A percentile compares a stretch with the other conserved stretches of the same genome.
phyloP scores from a whole-genome alignment of 805 yeast species.

The Yamadazyma olivae region DNA sequence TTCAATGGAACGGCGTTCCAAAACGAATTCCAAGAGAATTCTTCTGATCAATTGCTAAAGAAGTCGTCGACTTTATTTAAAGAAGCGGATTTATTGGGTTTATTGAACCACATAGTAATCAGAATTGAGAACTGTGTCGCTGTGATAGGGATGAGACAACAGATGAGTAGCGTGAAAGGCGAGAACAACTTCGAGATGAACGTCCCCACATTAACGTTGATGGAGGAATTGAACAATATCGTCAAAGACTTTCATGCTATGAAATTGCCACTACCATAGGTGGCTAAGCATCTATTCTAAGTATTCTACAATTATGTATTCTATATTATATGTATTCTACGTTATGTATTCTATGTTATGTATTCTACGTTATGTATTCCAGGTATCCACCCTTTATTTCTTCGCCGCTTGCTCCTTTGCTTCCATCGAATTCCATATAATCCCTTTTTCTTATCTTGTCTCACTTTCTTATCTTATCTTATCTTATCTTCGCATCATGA shows the following conservation, averaged over 20 bases:
- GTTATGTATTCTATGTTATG: too few species aligned
- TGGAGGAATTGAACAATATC: conserved; percentile 9
- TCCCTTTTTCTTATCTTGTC: too few species aligned
- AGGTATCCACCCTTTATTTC: too few species aligned
- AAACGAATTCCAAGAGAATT: conserved; percentile 23
- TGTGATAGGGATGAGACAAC: conserved; percentile 31
- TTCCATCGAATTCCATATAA: too few species aligned
- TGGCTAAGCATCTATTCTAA: too few species aligned
- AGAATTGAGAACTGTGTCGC: conserved; percentile 62
- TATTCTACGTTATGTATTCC: too few species aligned
- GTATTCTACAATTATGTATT: too few species aligned
- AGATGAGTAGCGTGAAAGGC: conserved; percentile 21
- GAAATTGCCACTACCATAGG: too few species aligned
- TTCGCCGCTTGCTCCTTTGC: too few species aligned
- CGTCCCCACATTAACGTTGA: conserved; percentile 6
- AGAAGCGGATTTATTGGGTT: conserved; percentile 45
- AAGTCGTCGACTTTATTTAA: conserved; percentile 16
- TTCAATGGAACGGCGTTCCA: conserved; percentile 40
- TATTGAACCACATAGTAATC: conserved; percentile 64
- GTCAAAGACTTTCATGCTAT: conserved; percentile 8
- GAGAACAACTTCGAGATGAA: conserved; percentile 8
- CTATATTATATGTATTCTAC: too few species aligned
- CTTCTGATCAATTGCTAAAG: conserved; percentile 23
- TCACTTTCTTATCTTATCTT: too few species aligned
- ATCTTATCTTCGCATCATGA: too few species aligned